phyloP scores from a whole-genome alignment of 1,139 yeast genomes.

The Suhomyces terraborum region DNA sequence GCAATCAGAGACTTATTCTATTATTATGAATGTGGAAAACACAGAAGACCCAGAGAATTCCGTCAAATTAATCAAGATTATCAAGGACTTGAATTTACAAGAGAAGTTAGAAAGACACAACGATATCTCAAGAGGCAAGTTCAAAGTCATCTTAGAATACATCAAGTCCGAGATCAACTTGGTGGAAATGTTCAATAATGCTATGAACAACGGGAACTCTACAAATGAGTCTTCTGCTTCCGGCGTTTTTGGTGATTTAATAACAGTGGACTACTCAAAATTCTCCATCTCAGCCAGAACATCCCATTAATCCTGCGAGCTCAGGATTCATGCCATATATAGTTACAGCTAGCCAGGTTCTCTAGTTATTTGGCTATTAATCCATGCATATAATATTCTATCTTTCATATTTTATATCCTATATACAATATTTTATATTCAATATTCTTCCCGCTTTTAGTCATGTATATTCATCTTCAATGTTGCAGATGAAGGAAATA shows the following conservation, averaged over 20 bases:
- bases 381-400: slow-evolving; percentile 1
- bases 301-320: slow-evolving; percentile 16
- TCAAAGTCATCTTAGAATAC: slow-evolving; percentile 49
- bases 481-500: too few species aligned
- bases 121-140: slow-evolving; percentile 53
- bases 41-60: slow-evolving; percentile 25
- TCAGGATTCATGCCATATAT: slow-evolving; percentile 1
- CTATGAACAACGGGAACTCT: slow-evolving; percentile 18
- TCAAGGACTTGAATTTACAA: slow-evolving; percentile 37
- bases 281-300: slow-evolving; percentile 35
- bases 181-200: slow-evolving; percentile 28
- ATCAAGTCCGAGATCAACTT: slow-evolving; percentile 42
- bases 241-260: slow-evolving; percentile 39
- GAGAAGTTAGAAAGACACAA: slow-evolving; percentile 62
- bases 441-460: neutral
- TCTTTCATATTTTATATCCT: too few species aligned
- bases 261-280: slow-evolving; percentile 51
- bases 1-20: slow-evolving; percentile 26
- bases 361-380: neutral
- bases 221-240: slow-evolving; percentile 19
- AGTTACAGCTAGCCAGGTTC: neutral
- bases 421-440: neutral
- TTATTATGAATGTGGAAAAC: slow-evolving; percentile 8
- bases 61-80: slow-evolving; percentile 32
- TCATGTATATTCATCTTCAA: too few species aligned